These are phyloP conservation scores for Dipteronia sinensis DNA, from an alignment of 345 rosid species.

Conservation along the genomic window DNA sequence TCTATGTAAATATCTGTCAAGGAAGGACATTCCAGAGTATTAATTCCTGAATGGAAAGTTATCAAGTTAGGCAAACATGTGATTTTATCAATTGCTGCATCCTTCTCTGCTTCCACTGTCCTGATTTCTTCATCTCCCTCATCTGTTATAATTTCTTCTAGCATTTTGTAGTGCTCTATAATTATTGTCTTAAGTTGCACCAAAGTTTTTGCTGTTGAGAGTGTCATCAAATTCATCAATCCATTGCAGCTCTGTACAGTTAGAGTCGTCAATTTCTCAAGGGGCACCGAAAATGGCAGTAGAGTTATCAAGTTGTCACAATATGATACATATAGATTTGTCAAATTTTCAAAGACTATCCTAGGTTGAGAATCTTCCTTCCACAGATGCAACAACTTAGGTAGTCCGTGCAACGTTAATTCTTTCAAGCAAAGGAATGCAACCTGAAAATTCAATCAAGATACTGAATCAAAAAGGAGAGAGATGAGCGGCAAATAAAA, in stretches of 20 bases:
- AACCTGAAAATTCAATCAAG: not conserved
- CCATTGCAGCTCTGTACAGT: conserved; percentile 16
- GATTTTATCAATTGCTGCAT: not conserved
- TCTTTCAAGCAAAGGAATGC: too few species aligned
- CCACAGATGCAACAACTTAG: not conserved
- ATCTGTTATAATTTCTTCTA: not conserved
- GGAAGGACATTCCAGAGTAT: not conserved
- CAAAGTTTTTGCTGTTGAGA: conserved; percentile 21
- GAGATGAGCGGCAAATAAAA: too few species aligned
- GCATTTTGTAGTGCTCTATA: conserved; percentile 12
- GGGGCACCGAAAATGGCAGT: not conserved
- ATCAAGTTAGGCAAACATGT: conserved; percentile 5
- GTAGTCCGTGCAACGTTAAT: not conserved
- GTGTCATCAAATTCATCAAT: conserved; percentile 16
- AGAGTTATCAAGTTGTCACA: not conserved
- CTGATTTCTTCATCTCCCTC: not conserved
- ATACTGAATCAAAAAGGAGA: too few species aligned
- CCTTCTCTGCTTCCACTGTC: not conserved
- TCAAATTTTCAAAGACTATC: not conserved
- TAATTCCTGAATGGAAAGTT: not conserved
- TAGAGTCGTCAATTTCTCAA: conserved; percentile 16
- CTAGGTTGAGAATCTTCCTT: too few species aligned
- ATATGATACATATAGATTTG: not conserved
- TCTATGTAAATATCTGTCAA: not conserved
- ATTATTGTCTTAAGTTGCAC: conserved; percentile 18